These are phyloP conservation scores for Ophiocordyceps camponoti-floridani DNA, from an alignment of 2,329 filamentous ascomycete species.

Conservation along the genomic window DNA sequence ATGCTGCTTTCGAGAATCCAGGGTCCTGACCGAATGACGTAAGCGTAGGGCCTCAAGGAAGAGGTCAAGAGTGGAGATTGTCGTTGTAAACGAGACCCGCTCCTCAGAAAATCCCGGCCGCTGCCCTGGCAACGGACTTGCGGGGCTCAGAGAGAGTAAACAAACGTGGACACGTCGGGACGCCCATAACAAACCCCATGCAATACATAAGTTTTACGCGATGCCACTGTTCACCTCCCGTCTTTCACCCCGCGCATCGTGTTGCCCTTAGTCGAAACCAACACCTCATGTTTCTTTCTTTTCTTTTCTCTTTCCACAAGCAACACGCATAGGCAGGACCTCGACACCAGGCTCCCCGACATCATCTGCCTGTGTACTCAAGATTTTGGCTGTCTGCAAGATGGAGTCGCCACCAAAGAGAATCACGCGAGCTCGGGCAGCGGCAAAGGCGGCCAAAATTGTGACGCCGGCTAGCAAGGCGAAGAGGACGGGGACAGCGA, in stretches of 20 bases:
- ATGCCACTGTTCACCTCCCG: too few relatives aligned
- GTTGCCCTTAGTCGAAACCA: too few relatives aligned
- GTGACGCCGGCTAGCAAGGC: constrained; percentile 30
- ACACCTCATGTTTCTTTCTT: too few relatives aligned
- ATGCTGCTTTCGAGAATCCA: too few relatives aligned
- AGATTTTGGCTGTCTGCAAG: neutral
- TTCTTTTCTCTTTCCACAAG: too few relatives aligned
- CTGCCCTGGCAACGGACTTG: neutral
- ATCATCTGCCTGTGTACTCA: too few relatives aligned
- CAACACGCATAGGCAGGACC: too few relatives aligned
- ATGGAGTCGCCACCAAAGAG: constrained; percentile 43
- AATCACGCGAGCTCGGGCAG: constrained; percentile 33
- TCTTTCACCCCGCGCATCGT: too few relatives aligned
- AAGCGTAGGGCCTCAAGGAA: neutral
- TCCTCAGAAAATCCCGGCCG: neutral
- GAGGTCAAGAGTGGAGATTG: neutral
- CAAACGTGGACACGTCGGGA: neutral
- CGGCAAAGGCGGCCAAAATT: constrained; percentile 23
- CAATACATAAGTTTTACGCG: neutral
- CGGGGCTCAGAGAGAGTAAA: neutral
- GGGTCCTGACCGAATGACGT: neutral
- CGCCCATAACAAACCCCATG: neutral
- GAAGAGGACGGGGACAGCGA: constrained; percentile 16
- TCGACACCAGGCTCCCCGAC: too few relatives aligned
- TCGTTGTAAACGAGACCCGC: neutral